Evolutionary conservation across 2,329 filamentous ascomycete species (phyloP).

Genomic region (Emergomyces africanus): DNA sequence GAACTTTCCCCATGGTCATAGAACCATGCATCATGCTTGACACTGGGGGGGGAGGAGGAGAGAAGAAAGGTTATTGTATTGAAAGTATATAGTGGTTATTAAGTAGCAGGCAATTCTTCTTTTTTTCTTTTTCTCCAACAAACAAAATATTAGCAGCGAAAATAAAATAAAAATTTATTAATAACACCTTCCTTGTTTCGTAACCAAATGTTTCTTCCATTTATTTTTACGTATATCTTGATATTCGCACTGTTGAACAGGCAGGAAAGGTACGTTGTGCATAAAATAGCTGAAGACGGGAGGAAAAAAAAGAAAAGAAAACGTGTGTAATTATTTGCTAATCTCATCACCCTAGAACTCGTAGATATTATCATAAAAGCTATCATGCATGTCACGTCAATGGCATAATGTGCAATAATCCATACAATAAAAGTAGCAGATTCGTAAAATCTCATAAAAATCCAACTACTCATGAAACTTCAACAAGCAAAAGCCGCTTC

Average conservation of each 20-base stretch:
- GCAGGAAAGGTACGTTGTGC: too few relatives aligned
- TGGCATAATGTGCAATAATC: neutral
- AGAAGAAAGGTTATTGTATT: too few relatives aligned
- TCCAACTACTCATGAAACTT: neutral
- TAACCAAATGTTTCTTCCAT: neutral
- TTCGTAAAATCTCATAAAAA: neutral
- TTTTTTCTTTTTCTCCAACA: neutral
- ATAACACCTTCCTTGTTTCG: neutral
- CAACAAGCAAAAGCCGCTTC: neutral
- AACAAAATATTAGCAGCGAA: neutral
- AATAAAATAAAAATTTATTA: too few relatives aligned
- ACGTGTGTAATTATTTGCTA: too few relatives aligned
- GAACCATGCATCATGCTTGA: too few relatives aligned
- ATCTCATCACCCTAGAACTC: too few relatives aligned
- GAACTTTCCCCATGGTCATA: too few relatives aligned
- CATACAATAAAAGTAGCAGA: neutral
- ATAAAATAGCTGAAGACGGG: neutral
- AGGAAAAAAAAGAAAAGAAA: neutral
- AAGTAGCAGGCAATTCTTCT: neutral
- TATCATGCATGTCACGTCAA: neutral
- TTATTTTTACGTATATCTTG: neutral
- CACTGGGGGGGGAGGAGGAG: too few relatives aligned
- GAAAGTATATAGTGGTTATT: neutral
- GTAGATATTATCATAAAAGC: neutral
- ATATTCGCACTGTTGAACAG: neutral